phyloP scores from a whole-genome alignment of 768 basidiomycete genomes.

The Lentinula sp. region DNA sequence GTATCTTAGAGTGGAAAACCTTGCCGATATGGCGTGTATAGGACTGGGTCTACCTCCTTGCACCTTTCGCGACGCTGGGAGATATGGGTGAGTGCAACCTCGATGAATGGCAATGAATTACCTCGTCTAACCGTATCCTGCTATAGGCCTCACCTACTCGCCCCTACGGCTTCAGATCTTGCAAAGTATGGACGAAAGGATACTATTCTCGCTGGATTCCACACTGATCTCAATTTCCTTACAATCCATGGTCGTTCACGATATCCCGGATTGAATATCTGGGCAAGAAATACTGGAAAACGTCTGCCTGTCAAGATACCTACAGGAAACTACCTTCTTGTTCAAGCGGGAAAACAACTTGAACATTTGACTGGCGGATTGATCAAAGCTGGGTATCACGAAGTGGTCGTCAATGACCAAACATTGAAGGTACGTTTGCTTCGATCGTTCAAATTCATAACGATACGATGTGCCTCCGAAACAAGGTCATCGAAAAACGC shows the following conservation, averaged over 20 bases:
- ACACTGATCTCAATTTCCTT: conserved; percentile 90
- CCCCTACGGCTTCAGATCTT: conserved; percentile 91
- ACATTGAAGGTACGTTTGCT: conserved; percentile 56
- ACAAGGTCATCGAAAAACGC: conserved; percentile 58
- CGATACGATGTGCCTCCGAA: background rate
- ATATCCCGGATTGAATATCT: conserved; percentile 86
- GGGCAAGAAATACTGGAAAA: conserved; percentile 92
- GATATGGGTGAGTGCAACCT: conserved; percentile 61
- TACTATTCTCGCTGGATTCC: conserved; percentile 91
- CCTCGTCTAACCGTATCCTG: background rate
- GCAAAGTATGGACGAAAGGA: conserved; percentile 69
- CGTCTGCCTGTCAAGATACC: conserved; percentile 87
- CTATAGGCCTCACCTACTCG: conserved; percentile 76
- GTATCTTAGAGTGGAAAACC: conserved; percentile 61
- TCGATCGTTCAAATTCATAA: background rate
- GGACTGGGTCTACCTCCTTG: conserved; percentile 70
- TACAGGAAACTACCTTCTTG: conserved; percentile 72
- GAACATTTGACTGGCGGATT: conserved; percentile 82
- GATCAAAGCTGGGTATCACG: conserved; percentile 91
- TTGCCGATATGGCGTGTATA: conserved; percentile 85
- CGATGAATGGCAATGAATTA: background rate
- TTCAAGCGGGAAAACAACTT: conserved; percentile 94
- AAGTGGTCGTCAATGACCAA: conserved; percentile 79
- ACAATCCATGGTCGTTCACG: conserved; percentile 87
- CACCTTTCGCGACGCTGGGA: conserved; percentile 74